Evolutionary conservation across 1,284 basidiomycete species (phyloP).

Genomic region (Apiotrichum gracile): DNA sequence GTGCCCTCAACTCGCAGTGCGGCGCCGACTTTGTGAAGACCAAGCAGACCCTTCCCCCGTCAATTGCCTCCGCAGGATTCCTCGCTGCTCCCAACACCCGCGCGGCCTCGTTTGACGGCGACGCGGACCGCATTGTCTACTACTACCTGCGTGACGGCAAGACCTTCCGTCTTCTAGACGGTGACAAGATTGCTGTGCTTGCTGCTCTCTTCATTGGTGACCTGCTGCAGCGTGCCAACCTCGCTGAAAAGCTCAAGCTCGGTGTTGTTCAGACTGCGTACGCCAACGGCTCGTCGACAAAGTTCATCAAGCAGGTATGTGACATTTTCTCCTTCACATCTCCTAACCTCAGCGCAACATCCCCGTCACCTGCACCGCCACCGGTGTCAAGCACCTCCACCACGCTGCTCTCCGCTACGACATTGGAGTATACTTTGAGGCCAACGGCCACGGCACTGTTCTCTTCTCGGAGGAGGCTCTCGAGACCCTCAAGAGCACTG

Average conservation of each 20-base stretch:
- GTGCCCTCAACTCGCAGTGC: constrained; percentile 77
- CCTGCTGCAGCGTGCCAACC: constrained; percentile 73
- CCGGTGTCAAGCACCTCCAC: constrained; percentile 97
- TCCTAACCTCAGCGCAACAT: constrained; percentile 47
- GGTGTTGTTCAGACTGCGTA: constrained; percentile 98
- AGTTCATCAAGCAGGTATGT: constrained; percentile 73
- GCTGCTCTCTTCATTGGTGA: constrained; percentile 91
- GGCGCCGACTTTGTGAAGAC: constrained; percentile 99
- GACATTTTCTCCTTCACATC: neutral
- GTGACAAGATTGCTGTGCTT: constrained; percentile 95
- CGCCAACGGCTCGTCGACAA: constrained; percentile 95
- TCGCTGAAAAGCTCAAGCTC: constrained; percentile 61
- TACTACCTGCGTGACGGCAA: constrained; percentile 66
- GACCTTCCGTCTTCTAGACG: constrained; percentile 88
- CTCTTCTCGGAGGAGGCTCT: constrained; percentile 77
- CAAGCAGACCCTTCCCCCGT: constrained; percentile 68
- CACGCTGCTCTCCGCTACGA: constrained; percentile 92
- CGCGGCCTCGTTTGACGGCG: constrained; percentile 91
- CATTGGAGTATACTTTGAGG: constrained; percentile 98
- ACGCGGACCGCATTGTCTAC: constrained; percentile 95
- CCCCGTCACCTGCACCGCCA: constrained; percentile 91
- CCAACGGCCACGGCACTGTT: constrained; percentile 97
- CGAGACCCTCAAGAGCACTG: constrained; percentile 56
- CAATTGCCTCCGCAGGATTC: constrained; percentile 45
- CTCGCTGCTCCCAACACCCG: constrained; percentile 64